Base-by-base conservation (phyloP, 108 stramenopile genomes). In the Pseudonitzschia pungens region DNA sequence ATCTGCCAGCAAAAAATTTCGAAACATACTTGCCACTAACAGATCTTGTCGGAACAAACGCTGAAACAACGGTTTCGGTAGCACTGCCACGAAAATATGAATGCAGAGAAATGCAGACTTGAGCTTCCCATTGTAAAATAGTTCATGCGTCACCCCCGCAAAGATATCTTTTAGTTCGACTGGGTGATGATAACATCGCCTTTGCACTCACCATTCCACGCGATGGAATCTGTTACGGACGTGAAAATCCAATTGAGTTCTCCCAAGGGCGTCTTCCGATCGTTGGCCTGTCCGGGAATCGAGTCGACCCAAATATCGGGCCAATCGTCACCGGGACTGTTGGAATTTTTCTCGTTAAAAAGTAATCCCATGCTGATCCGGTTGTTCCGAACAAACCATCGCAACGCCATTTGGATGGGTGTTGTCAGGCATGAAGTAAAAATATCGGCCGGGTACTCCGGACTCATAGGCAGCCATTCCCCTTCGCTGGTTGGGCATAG, bases 181-280 rank as follows among this genome's bases (percentile, higher is more conserved):
- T 5, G 6, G 36, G 36, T 36, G 6, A 36, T 36, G 36, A 36
- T 36, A 36, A 5, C 6, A 6, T 36, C 6, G 36, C 27, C 57
- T 58, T 22, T 8, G 21, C 27, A 62, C 60, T 26, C 29, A 62
- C 60, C 60, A 82, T 98, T 97, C 99, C 99, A 99, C 10, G 98
- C 99, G 58, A 99, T 98, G 21, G 97, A 96, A 79, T 99, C 99
- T 22, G 98, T 99, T 40, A 99, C 92, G 5, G 98, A 97, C 16
- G 98, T 99, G 76, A 99, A 98, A 28, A 99, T 97, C 99, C 98
- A 99, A 83, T 99, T 98, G 53, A 99, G 79, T 79, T 99, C 98
- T 29, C 98, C 94, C 4, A 92, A 72, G 24, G 91, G 93, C 8
- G 93, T 91, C 63, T 97, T 97, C 16, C 99, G 77, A 85, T 99